Percentiles rank a stretch among this genome's conserved stretches.
Conservation (phyloP, 1,284 basidiomycete species). For the Pholiota adiposa region DNA sequence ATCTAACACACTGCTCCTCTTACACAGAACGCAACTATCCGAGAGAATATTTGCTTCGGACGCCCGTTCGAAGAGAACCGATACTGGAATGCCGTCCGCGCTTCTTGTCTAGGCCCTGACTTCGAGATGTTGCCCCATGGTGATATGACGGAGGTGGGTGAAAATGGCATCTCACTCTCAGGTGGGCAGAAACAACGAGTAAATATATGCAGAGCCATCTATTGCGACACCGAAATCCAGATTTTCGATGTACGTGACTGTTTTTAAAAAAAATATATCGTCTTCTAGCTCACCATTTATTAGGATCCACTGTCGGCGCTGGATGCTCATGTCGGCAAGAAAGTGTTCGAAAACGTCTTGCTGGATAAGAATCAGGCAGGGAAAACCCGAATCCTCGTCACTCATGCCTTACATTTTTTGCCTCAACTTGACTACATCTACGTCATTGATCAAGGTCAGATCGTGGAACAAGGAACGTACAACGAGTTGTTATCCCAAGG, state of each 20-base stretch:
- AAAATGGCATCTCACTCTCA: constrained; percentile 84
- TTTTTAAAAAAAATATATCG: too few relatives aligned
- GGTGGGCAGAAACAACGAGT: constrained; percentile 56
- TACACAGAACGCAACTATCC: constrained; percentile 68
- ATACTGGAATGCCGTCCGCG: constrained; percentile 78
- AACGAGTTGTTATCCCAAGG: constrained; percentile 59
- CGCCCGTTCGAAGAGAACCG: constrained; percentile 77
- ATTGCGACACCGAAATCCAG: constrained; percentile 84
- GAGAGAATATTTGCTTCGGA: constrained; percentile 89
- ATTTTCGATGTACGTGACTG: constrained; percentile 49
- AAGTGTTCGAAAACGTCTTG: constrained; percentile 86
- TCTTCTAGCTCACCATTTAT: neutral
- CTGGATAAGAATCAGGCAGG: constrained; percentile 52
- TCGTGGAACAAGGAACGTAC: constrained; percentile 65
- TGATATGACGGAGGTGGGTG: constrained; percentile 91
- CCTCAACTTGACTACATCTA: constrained; percentile 80
- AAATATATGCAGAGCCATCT: constrained; percentile 67
- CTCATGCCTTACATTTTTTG: constrained; percentile 83
- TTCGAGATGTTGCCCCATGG: constrained; percentile 82
- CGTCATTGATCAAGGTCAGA: constrained; percentile 69
- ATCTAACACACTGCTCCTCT: neutral
- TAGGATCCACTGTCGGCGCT: constrained; percentile 39
- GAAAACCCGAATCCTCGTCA: constrained; percentile 86
- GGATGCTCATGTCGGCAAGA: constrained; percentile 83
- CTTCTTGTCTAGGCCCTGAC: constrained; percentile 80